These are phyloP conservation scores for Pholiota adiposa DNA, from an alignment of 1,284 basidiomycete genomes.

Conservation along the genomic window DNA sequence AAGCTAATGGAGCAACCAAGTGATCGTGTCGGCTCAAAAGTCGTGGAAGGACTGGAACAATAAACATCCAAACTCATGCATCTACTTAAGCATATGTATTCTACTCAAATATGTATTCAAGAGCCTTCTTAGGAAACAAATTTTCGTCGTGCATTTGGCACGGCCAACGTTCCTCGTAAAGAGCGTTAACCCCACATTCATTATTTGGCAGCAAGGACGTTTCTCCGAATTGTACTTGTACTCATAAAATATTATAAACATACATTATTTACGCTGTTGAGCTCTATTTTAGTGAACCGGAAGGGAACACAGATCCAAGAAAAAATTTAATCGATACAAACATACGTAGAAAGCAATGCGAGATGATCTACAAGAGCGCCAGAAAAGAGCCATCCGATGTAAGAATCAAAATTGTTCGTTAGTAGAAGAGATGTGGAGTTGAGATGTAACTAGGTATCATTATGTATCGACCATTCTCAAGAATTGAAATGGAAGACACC, in stretches of 20 bases:
- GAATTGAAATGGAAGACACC: constrained; percentile 60
- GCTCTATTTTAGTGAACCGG: constrained; percentile 1
- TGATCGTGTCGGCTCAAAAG: too few species aligned
- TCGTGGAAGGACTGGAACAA: too few species aligned
- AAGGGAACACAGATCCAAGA: constrained; percentile 2
- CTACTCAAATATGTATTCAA: too few species aligned
- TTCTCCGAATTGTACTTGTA: background rate
- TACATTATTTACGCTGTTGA: constrained; percentile 6
- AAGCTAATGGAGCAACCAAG: constrained; percentile 36
- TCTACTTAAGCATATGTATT: too few species aligned
- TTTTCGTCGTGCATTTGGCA: too few species aligned
- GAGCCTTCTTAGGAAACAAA: too few species aligned
- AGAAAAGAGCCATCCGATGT: background rate
- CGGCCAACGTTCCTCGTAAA: too few species aligned
- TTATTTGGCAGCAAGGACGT: background rate
- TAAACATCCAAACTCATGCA: too few species aligned
- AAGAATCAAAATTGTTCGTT: background rate
- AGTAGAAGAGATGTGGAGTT: background rate
- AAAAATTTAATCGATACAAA: constrained; percentile 4
- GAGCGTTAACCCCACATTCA: too few species aligned
- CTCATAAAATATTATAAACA: constrained; percentile 10
- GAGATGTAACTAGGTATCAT: too few species aligned
- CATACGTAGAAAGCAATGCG: constrained; percentile 9
- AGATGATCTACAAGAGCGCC: background rate
- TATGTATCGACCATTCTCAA: constrained; percentile 11